Percentiles rank a stretch among this genome's conserved stretches.
Conservation (phyloP, 2,329 filamentous ascomycete genomes). For the Diatrype stigma region DNA sequence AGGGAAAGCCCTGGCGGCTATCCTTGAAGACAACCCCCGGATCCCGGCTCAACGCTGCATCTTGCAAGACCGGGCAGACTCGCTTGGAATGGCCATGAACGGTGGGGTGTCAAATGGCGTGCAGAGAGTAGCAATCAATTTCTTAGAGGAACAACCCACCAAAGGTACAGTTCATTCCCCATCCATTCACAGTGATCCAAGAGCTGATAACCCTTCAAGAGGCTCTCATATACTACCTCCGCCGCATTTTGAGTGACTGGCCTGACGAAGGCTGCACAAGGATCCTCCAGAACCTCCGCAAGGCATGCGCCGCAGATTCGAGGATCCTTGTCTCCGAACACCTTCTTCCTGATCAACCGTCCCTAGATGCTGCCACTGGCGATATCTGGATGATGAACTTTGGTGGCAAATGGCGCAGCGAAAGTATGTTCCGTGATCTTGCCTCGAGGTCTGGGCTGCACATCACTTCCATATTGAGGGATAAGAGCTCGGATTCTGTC, state of each 20-base stretch:
- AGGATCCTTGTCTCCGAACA: constrained; percentile 1
- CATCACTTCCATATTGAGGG: not conserved
- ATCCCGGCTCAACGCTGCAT: constrained; percentile 2
- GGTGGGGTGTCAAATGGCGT: not conserved
- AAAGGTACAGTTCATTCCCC: not conserved
- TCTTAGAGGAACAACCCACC: not conserved
- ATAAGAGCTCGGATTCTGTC: not conserved
- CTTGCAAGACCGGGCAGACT: not conserved
- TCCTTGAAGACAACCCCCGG: not conserved
- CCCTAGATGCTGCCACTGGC: not conserved
- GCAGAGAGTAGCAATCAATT: not conserved
- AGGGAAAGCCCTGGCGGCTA: not conserved
- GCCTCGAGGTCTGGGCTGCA: not conserved
- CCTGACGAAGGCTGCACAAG: not conserved
- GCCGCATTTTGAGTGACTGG: constrained; percentile 1
- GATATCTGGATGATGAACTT: constrained; percentile 5
- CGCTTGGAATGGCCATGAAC: not conserved
- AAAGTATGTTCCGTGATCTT: not conserved
- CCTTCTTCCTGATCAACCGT: not conserved
- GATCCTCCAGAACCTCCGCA: not conserved
- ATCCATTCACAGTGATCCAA: not conserved
- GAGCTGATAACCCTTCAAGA: not conserved
- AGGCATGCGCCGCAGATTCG: constrained; percentile 1
- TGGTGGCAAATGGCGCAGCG: constrained; percentile 2
- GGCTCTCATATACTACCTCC: not conserved